Conservation (phyloP, 176 grass and related monocot genomes). For the Cenchrus purpureus region DNA sequence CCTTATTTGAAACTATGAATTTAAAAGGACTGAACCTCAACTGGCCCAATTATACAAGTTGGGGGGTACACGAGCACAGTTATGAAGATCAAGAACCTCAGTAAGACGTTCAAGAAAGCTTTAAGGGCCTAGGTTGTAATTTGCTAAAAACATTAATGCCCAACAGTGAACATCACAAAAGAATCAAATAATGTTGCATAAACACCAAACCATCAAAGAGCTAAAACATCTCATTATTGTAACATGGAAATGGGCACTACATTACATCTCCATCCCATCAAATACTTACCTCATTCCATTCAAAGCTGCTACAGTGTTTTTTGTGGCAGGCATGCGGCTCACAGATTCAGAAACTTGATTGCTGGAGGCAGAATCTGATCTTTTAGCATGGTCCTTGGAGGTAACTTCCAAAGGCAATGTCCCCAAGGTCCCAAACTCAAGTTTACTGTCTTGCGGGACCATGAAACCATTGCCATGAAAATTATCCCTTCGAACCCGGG, state of each 20-base stretch:
- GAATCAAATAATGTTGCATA: too few relatives aligned
- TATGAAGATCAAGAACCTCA: background rate
- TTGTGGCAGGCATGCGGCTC: background rate
- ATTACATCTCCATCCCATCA: too few relatives aligned
- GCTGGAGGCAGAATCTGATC: conserved; percentile 33
- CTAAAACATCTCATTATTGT: too few relatives aligned
- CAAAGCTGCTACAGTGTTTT: too few relatives aligned
- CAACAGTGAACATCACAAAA: too few relatives aligned
- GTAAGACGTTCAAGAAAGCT: too few relatives aligned
- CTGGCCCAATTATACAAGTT: background rate
- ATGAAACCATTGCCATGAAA: conserved; percentile 53
- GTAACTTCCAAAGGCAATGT: conserved; percentile 42
- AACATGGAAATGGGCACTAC: too few relatives aligned
- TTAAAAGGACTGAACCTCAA: background rate
- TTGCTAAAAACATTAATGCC: background rate
- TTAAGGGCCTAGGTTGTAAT: too few relatives aligned
- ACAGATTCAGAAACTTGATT: conserved; percentile 22
- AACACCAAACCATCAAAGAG: too few relatives aligned
- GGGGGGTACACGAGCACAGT: background rate
- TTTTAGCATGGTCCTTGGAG: conserved; percentile 43
- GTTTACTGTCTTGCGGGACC: conserved; percentile 47
- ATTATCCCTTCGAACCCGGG: conserved; percentile 32
- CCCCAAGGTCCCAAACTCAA: conserved; percentile 59
- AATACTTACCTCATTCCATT: conserved; percentile 41
- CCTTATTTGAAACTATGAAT: background rate